These are phyloP conservation scores for Neopestalotiopsis clavispora DNA, from an alignment of 2,329 filamentous ascomycete species.

Conservation along the genomic window DNA sequence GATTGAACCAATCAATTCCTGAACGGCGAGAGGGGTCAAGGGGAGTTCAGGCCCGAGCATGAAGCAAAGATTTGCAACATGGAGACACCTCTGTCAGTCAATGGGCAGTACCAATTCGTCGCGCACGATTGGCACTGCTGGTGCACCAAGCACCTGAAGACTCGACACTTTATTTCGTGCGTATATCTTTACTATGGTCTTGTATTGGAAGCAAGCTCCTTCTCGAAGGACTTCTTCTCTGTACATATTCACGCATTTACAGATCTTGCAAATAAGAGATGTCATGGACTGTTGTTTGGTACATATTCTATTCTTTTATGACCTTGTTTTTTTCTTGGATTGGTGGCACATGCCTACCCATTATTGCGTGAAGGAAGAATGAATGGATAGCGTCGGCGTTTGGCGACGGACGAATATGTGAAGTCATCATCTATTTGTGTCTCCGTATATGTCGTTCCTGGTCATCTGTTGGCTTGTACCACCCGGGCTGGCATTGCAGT, in stretches of 20 bases:
- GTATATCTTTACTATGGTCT: conserved; percentile 9
- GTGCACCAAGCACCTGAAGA: background rate
- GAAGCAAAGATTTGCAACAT: background rate
- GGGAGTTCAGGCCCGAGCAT: background rate
- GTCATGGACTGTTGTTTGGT: background rate
- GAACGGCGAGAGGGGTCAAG: background rate
- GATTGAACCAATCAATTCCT: background rate
- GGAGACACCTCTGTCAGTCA: background rate
- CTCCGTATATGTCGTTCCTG: background rate
- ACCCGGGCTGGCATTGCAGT: background rate
- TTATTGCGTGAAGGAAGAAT: background rate
- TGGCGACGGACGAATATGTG: background rate
- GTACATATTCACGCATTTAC: conserved; percentile 8
- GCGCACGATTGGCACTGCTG: background rate
- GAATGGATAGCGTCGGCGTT: background rate
- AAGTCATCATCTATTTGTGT: background rate
- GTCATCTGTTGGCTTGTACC: background rate
- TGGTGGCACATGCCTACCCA: too few relatives aligned
- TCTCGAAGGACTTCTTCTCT: background rate
- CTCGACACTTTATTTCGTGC: background rate
- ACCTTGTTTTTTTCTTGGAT: background rate
- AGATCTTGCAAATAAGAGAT: background rate
- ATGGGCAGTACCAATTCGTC: background rate
- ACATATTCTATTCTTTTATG: background rate
- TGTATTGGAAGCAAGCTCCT: background rate